phyloP scores from a whole-genome alignment of 2,329 filamentous ascomycete genomes.

The Didymosphaeria variabile region DNA sequence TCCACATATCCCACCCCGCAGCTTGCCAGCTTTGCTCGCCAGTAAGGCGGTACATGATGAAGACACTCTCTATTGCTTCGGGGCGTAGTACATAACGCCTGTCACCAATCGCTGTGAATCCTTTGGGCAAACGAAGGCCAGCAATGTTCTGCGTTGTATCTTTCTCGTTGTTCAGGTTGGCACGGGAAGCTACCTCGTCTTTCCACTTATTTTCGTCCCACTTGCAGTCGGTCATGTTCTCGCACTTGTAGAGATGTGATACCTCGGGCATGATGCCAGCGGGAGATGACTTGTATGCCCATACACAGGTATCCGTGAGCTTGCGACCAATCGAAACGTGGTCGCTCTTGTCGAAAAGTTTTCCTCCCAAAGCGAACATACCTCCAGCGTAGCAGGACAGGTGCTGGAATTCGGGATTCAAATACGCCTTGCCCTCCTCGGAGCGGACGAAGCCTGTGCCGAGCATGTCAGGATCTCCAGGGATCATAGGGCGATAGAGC shows the following conservation, averaged over 20 bases:
- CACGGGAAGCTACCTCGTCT: conserved; percentile 45
- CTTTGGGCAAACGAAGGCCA: conserved; percentile 51
- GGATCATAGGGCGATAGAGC: conserved; percentile 60
- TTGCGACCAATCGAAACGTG: conserved; percentile 66
- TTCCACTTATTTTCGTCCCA: conserved; percentile 65
- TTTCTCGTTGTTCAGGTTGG: conserved; percentile 35
- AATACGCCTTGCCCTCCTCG: conserved; percentile 35
- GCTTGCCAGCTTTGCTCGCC: conserved; percentile 60
- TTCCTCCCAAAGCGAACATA: conserved; percentile 69
- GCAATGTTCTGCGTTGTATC: conserved; percentile 49
- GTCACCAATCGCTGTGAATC: conserved; percentile 56
- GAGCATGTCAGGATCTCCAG: conserved; percentile 57
- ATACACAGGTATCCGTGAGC: conserved; percentile 69
- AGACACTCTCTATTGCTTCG: conserved; percentile 70
- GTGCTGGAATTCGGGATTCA: conserved; percentile 65
- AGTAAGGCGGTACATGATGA: conserved; percentile 68
- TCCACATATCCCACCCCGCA: conserved; percentile 61
- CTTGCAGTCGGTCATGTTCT: conserved; percentile 51
- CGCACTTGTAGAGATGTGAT: conserved; percentile 63
- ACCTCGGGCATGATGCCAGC: conserved; percentile 70
- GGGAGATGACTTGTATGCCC: conserved; percentile 66
- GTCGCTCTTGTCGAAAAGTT: conserved; percentile 62
- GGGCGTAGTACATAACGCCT: conserved; percentile 59
- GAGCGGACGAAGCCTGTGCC: conserved; percentile 55
- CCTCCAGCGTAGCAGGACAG: conserved; percentile 68